These are phyloP conservation scores for Trichothecium roseum DNA, from an alignment of 2,329 filamentous ascomycete species.

Conservation along the genomic window DNA sequence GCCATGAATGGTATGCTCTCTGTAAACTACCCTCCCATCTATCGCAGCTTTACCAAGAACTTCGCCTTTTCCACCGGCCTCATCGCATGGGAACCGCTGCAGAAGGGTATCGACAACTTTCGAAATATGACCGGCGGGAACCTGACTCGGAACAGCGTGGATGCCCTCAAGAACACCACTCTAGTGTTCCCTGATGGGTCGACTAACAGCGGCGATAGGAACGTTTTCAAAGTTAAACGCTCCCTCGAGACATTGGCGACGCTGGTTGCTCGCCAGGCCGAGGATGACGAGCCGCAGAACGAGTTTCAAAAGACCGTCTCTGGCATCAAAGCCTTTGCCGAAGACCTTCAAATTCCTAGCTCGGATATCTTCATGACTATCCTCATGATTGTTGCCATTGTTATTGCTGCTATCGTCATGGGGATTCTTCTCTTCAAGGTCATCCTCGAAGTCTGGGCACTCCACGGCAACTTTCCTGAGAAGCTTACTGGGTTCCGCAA, in stretches of 20 bases:
- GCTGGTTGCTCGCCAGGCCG: conserved; percentile 43
- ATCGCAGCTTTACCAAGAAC: conserved; percentile 83
- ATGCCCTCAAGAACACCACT: conserved; percentile 64
- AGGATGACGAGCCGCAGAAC: conserved; percentile 13
- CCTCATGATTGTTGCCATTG: conserved; percentile 76
- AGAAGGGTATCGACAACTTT: conserved; percentile 76
- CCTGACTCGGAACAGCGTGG: conserved; percentile 67
- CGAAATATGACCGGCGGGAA: conserved; percentile 75
- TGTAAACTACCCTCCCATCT: conserved; percentile 76
- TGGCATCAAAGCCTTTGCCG: conserved; percentile 74
- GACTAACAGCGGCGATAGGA: conserved; percentile 24
- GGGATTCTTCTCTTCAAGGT: conserved; percentile 85
- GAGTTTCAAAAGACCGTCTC: conserved; percentile 45
- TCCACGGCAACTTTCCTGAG: conserved; percentile 81
- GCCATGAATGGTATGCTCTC: conserved; percentile 95
- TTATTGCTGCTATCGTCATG: conserved; percentile 74
- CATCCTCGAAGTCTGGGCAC: conserved; percentile 79
- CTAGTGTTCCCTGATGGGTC: conserved; percentile 58
- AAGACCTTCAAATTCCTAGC: conserved; percentile 74
- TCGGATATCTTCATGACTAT: conserved; percentile 96
- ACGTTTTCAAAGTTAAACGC: conserved; percentile 40
- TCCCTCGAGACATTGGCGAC: conserved; percentile 32
- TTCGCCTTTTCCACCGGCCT: conserved; percentile 87
- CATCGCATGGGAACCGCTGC: conserved; percentile 72
- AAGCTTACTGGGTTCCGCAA: conserved; percentile 76